These are phyloP conservation scores for Salix koriyanagi DNA, from an alignment of 345 rosid genomes.

Conservation along the genomic window DNA sequence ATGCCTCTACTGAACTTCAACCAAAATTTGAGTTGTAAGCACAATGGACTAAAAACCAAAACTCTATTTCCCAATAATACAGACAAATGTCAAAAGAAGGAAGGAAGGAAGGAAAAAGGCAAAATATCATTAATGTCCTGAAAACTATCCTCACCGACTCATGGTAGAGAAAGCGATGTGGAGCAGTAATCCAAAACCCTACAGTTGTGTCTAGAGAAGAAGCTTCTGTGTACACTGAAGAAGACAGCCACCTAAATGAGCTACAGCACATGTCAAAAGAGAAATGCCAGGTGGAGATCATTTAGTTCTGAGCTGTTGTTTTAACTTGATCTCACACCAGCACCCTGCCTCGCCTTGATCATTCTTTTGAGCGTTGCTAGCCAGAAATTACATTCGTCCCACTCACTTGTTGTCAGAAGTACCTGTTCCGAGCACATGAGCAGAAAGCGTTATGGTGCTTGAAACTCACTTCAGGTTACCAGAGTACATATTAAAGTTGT, in stretches of 20 bases:
- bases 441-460: not conserved
- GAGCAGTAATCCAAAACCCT: constrained; percentile 14
- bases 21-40: constrained; percentile 7
- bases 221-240: constrained; percentile 25
- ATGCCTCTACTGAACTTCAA: not conserved
- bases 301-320: not conserved
- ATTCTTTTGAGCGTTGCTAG: constrained; percentile 82
- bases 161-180: constrained; percentile 4
- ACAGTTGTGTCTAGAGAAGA: constrained; percentile 9
- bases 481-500: not conserved
- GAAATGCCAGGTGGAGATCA: not conserved
- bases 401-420: constrained; percentile 84
- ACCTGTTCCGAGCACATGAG: constrained; percentile 41
- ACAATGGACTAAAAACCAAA: constrained; percentile 5
- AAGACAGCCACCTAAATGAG: constrained; percentile 5
- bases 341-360: constrained; percentile 83
- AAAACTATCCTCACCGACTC: constrained; percentile 24
- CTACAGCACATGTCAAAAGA: constrained; percentile 8
- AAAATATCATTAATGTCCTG: constrained; percentile 14
- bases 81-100: constrained; percentile 12
- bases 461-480: not conserved
- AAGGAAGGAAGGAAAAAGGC: constrained; percentile 3
- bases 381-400: constrained; percentile 99
- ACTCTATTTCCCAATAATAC: constrained; percentile 28
- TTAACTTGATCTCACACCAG: constrained; percentile 51